Percentiles rank a stretch among this genome's conserved stretches.
These are phyloP conservation scores for Dendrobium officinale DNA, from an alignment of 106 monocot genomes.

Conservation along the genomic window DNA sequence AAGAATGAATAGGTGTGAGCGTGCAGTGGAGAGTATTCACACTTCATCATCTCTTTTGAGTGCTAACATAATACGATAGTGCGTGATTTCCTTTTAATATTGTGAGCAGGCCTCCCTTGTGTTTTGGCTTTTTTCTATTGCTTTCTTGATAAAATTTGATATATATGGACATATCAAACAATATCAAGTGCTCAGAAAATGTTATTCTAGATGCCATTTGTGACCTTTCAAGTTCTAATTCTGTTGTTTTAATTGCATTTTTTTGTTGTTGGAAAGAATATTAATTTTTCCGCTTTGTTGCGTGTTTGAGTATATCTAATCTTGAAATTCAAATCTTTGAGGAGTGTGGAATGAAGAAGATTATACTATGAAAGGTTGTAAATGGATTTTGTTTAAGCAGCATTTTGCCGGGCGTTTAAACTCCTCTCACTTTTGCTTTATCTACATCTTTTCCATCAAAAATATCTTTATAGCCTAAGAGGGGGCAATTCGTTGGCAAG, in stretches of 20 bases:
- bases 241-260: background rate
- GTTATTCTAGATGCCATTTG: background rate
- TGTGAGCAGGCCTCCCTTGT: background rate
- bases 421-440: too few relatives aligned
- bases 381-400: too few relatives aligned
- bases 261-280: too few relatives aligned
- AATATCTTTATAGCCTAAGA: too few relatives aligned
- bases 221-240: background rate
- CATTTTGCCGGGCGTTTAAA: too few relatives aligned
- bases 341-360: too few relatives aligned
- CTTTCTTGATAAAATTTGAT: background rate
- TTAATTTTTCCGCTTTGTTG: too few relatives aligned
- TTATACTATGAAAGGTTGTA: too few relatives aligned
- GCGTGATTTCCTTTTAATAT: background rate
- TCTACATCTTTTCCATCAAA: too few relatives aligned
- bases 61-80: background rate
- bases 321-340: too few relatives aligned
- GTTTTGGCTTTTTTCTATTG: background rate
- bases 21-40: background rate
- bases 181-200: background rate
- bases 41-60: background rate
- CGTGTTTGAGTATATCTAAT: too few relatives aligned
- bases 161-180: background rate
- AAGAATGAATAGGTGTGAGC: slow-evolving; percentile 53
- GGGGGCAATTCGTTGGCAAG: too few relatives aligned